Base-by-base conservation (phyloP, 768 basidiomycete species). In the Boletus insuetus region DNA sequence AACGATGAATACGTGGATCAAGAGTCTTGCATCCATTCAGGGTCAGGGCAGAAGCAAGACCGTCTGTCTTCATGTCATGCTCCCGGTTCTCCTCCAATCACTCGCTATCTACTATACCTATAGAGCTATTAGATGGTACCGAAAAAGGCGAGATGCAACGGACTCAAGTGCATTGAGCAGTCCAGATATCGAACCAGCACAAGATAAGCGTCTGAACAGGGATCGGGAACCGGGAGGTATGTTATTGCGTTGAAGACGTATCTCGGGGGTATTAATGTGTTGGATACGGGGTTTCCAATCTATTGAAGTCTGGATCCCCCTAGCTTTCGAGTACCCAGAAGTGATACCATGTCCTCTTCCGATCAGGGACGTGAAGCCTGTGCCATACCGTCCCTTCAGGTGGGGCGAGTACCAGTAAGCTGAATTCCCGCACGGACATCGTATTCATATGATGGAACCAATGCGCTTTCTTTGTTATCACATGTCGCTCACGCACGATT, bases 351-450 rank as follows among this genome's bases (percentile, higher is more conserved):
- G 74, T 54, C 58, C 69, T 13, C 49, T 58, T 13, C 66, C 74
- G 19, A 68, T 83, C 48, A 64, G 60, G 12, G 75, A 81, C 13
- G 71, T 82, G 29, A 77, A 79, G 58, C 84, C 84, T 2, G 79
- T 86, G 7, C 81, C 84, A 16, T 88, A 89, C 59, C 75, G 87
- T n/a, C 85, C 87, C 3, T 88, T 87, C 66, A 78, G 75, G 51
- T 81, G 81, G 76, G 86, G 85, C 17, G 71, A 79, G 41, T 87
- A 88, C 64, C 81, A 87, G 87, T 89, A 48, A 61, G 85, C 75
- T n/a, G 54, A 37, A 11, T 49, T 6, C 3, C 6, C 22, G 9
- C 31, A 11, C 17, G 20, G 4, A 46, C 24, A 10, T 46, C 38
- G 19, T 35, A 14, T 35, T 12, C 35, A 4, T 16, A 35, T 16